Evolutionary conservation across 495 filamentous ascomycete species (phyloP).

Genomic region (Penicillium angulare): DNA sequence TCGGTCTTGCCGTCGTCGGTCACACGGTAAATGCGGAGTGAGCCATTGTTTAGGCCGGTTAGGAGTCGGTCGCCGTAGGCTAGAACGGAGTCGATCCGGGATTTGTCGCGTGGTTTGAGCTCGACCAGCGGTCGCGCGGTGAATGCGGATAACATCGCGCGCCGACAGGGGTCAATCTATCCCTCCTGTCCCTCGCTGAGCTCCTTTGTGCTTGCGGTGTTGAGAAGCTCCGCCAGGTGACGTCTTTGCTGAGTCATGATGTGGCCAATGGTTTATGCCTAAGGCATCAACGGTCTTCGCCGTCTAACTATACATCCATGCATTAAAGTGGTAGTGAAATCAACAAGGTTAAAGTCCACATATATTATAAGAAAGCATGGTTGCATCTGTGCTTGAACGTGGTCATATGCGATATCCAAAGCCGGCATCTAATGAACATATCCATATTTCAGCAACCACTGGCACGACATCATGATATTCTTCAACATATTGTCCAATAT

Average conservation of each 20-base stretch:
- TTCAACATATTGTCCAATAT: too few relatives aligned
- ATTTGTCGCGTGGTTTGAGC: conserved; percentile 91
- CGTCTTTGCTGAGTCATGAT: conserved; percentile 18
- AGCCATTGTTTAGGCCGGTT: conserved; percentile 86
- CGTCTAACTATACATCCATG: too few relatives aligned
- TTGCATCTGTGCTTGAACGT: too few relatives aligned
- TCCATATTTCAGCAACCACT: too few relatives aligned
- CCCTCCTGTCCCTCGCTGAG: conserved; percentile 4
- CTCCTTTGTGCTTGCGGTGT: conserved; percentile 1
- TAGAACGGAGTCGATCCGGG: conserved; percentile 89
- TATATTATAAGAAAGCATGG: too few relatives aligned
- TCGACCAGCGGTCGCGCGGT: conserved; percentile 94
- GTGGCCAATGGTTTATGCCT: neutral
- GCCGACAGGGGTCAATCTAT: conserved; percentile 19
- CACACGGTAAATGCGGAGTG: conserved; percentile 85
- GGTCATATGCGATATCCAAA: too few relatives aligned
- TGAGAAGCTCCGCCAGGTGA: conserved; percentile 15
- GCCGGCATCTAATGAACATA: too few relatives aligned
- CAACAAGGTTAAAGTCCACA: too few relatives aligned
- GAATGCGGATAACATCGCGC: conserved; percentile 91
- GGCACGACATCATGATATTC: too few relatives aligned
- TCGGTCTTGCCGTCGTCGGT: conserved; percentile 73
- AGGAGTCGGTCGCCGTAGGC: conserved; percentile 90
- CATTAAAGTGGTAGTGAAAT: too few relatives aligned
- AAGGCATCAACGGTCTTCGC: neutral